phyloP scores from a whole-genome alignment of 805 yeast species.

The Candida methanosorbosa region DNA sequence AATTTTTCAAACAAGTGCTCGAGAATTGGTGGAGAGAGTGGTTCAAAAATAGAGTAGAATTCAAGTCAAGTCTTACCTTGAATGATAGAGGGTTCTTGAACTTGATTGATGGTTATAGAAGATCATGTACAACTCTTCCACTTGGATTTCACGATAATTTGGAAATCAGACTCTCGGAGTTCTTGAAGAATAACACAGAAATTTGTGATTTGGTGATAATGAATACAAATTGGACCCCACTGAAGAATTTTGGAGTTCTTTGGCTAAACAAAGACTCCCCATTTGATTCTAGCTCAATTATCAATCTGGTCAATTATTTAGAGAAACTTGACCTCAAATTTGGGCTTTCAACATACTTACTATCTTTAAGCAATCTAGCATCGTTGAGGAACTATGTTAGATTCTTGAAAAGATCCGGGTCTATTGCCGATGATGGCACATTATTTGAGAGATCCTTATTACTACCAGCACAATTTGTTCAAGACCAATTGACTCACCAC shows the following conservation, averaged over 20 bases:
- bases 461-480: conserved; percentile 20
- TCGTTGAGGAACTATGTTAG: conserved; percentile 13
- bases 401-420: conserved; percentile 9
- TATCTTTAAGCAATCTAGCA: conserved; percentile 16
- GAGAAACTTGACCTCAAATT: conserved; percentile 17
- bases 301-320: conserved; percentile 12
- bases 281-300: conserved; percentile 11
- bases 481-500: conserved; percentile 16
- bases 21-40: conserved; percentile 30
- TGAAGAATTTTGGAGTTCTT: conserved; percentile 23
- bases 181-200: conserved; percentile 4
- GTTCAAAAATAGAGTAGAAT: conserved; percentile 21
- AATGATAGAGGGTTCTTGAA: conserved; percentile 26
- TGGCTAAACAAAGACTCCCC: conserved; percentile 9
- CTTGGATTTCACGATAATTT: conserved; percentile 21
- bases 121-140: conserved; percentile 21
- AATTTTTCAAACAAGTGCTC: conserved; percentile 2
- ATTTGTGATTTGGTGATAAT: conserved; percentile 15
- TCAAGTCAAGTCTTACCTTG: conserved; percentile 8
- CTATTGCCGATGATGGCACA: conserved; percentile 13
- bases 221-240: conserved; percentile 22
- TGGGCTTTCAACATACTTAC: conserved; percentile 19
- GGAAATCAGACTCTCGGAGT: conserved; percentile 8
- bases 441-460: conserved; percentile 20
- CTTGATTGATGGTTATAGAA: conserved; percentile 18